phyloP scores from a whole-genome alignment of 2,329 filamentous ascomycete species.

The Fusarium sp. region DNA sequence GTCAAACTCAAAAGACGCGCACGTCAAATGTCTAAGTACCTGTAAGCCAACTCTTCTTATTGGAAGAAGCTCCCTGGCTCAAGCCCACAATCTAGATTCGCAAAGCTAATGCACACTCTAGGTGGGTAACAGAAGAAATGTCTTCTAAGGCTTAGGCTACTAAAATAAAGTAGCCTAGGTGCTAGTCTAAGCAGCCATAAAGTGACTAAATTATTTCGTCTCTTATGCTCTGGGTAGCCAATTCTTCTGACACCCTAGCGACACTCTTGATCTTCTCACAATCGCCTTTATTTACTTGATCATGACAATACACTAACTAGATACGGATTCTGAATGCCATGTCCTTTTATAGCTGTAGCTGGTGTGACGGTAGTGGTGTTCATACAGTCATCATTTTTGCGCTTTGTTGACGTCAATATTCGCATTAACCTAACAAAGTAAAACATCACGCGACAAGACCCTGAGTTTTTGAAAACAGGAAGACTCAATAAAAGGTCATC shows the following conservation, averaged over 20 bases:
- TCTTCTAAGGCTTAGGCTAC: no score
- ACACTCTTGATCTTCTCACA: neutral
- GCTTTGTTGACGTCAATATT: neutral
- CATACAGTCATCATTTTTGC: no score
- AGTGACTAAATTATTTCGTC: no score
- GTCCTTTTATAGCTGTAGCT: neutral
- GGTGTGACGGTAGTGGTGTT: no score
- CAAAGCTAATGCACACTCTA: neutral
- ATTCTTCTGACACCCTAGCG: no score
- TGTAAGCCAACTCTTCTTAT: neutral
- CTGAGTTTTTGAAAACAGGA: neutral
- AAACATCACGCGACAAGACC: neutral
- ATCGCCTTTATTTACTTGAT: neutral
- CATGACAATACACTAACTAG: rapidly evolving
- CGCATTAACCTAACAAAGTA: neutral
- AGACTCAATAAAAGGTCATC: neutral
- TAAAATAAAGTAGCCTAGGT: no score
- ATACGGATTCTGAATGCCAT: neutral
- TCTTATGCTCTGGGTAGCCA: no score
- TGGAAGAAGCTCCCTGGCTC: neutral
- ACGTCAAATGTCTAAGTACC: neutral
- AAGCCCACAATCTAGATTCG: no score
- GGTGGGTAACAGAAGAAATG: no score
- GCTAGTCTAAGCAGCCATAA: no score
- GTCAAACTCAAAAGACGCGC: neutral